phyloP scores from a whole-genome alignment of 805 yeast species.

The Wickerhamiella vanderwaltii region DNA sequence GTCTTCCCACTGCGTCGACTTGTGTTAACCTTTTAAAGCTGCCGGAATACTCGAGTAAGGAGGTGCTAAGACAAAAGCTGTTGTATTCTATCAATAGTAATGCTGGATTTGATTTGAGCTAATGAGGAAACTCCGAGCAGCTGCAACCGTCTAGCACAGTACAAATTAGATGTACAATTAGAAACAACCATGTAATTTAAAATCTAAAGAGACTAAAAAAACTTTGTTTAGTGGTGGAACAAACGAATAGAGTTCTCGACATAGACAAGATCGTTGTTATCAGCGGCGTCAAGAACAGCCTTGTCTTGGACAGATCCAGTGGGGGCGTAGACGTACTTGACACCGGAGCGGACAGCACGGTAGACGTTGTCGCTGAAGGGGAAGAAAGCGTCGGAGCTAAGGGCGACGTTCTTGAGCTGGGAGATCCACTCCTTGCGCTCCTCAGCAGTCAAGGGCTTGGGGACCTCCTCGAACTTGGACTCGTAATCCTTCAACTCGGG shows the following conservation, averaged over 20 bases:
- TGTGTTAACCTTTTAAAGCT: slow-evolving; percentile 79
- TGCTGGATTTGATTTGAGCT: slow-evolving; percentile 68
- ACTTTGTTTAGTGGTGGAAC: slow-evolving; percentile 74
- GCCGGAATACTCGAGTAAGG: slow-evolving; percentile 65
- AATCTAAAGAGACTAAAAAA: neutral
- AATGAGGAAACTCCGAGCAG: too few relatives aligned
- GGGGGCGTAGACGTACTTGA: slow-evolving; percentile 91
- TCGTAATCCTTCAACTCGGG: slow-evolving; percentile 91
- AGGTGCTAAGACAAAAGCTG: slow-evolving; percentile 46
- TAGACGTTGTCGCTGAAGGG: slow-evolving; percentile 99
- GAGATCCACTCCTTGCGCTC: slow-evolving; percentile 83
- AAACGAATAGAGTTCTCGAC: slow-evolving; percentile 95
- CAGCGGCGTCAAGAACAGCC: slow-evolving; percentile 93
- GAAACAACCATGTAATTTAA: too few relatives aligned
- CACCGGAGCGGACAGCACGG: slow-evolving; percentile 96
- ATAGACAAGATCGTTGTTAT: slow-evolving; percentile 76
- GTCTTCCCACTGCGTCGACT: slow-evolving; percentile 87
- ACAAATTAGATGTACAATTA: too few relatives aligned
- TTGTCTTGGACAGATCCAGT: slow-evolving; percentile 96
- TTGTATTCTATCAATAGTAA: slow-evolving; percentile 68
- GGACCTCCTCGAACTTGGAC: slow-evolving; percentile 72
- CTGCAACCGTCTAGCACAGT: too few relatives aligned
- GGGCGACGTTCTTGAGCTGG: slow-evolving; percentile 73
- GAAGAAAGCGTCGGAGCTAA: slow-evolving; percentile 97
- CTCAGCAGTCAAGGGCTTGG: slow-evolving; percentile 65